Percentiles rank a stretch among this genome's conserved stretches.
These are phyloP conservation scores for Oryza brachyantha DNA, from an alignment of 176 grass and related monocot genomes.

Conservation along the genomic window DNA sequence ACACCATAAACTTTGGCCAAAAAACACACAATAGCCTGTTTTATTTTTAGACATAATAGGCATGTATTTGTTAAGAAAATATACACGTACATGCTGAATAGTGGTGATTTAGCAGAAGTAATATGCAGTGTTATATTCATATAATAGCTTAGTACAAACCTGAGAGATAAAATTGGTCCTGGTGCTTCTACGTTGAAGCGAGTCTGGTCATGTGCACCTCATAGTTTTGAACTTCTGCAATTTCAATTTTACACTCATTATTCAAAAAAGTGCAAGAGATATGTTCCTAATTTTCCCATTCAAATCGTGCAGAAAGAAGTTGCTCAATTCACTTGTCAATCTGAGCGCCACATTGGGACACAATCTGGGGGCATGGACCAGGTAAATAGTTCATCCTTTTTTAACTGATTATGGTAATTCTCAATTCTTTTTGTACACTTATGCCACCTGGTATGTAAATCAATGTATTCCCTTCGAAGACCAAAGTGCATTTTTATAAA, in stretches of 20 bases:
- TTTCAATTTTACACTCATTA: background rate
- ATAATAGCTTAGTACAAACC: conserved; percentile 5
- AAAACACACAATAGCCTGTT: background rate
- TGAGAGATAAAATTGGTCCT: background rate
- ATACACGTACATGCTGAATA: background rate
- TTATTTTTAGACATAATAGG: background rate
- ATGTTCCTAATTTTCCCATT: conserved; percentile 13
- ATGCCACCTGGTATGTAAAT: background rate
- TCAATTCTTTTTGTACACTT: background rate
- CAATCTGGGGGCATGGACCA: conserved; percentile 98
- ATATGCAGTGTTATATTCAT: background rate
- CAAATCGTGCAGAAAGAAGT: conserved; percentile 86
- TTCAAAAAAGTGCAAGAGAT: background rate
- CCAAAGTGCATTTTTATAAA: background rate
- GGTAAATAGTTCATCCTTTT: conserved; percentile 39
- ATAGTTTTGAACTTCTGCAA: background rate
- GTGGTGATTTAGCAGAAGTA: background rate
- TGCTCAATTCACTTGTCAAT: conserved; percentile 90
- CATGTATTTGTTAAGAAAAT: background rate
- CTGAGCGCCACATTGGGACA: conserved; percentile 87
- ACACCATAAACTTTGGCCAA: background rate
- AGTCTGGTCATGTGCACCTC: background rate
- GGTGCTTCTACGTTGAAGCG: background rate
- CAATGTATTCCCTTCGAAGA: background rate
- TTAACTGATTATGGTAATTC: background rate